Conservation (phyloP, 78 protist genomes). For the Diacronema lutheri region DNA sequence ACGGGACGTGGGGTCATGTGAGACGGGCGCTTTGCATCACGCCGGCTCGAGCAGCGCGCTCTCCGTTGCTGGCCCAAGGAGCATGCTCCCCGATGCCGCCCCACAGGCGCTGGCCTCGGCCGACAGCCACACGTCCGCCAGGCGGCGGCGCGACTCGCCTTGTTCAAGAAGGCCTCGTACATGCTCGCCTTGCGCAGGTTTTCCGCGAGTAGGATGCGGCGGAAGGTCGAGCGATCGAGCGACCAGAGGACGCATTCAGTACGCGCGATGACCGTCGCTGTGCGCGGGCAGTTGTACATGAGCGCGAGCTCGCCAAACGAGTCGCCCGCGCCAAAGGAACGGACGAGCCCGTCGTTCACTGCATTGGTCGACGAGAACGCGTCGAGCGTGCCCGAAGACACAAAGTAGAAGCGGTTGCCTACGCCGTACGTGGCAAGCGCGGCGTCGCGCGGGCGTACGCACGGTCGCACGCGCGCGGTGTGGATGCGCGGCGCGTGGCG, state of each 20-base stretch:
- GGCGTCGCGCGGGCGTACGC: too few species aligned
- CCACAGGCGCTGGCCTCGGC: too few species aligned
- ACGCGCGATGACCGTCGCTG: conserved; percentile 48
- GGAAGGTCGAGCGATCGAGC: conserved; percentile 31
- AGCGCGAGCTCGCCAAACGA: conserved; percentile 71
- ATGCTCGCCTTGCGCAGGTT: not conserved
- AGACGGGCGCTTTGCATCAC: too few species aligned
- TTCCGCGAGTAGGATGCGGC: conserved; percentile 5
- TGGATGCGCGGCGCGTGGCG: too few species aligned
- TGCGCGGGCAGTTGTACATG: conserved; percentile 67
- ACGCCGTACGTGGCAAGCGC: too few species aligned
- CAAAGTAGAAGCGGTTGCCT: conserved; percentile 38
- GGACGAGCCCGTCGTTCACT: not conserved
- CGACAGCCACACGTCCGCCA: too few species aligned
- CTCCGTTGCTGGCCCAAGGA: too few species aligned
- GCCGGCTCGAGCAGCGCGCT: too few species aligned
- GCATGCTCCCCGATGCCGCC: too few species aligned
- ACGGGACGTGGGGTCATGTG: not conserved
- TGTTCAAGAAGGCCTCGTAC: conserved; percentile 27
- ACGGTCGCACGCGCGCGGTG: too few species aligned
- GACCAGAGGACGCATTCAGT: conserved; percentile 14
- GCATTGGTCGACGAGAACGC: not conserved
- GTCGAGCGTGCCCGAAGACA: conserved; percentile 10
- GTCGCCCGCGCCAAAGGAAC: not conserved
- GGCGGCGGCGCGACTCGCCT: conserved; percentile 6